Conservation (phyloP, 495 filamentous ascomycete genomes). For the Gamarada debralockiae region DNA sequence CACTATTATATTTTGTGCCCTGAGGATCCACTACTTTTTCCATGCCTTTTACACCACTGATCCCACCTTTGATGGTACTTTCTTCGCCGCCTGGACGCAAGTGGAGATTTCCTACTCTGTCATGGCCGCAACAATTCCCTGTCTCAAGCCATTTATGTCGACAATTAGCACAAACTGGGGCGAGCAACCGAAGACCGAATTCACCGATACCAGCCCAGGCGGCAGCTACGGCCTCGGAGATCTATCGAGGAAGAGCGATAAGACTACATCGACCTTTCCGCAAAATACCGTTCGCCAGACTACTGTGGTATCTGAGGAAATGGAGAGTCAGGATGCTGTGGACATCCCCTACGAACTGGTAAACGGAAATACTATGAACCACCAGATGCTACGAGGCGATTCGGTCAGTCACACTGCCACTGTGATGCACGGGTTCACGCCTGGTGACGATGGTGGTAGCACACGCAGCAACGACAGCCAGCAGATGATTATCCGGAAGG, state of each 20-base stretch:
- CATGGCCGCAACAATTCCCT: slow-evolving; percentile 40
- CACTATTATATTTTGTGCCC: slow-evolving; percentile 4
- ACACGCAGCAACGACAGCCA: background rate
- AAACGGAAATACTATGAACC: slow-evolving; percentile 2
- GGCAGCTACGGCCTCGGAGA: slow-evolving; percentile 2
- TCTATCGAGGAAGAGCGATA: slow-evolving; percentile 3
- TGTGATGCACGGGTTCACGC: background rate
- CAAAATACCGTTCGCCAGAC: background rate
- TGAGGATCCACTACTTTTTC: slow-evolving; percentile 5
- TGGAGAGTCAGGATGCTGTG: background rate
- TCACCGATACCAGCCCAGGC: background rate
- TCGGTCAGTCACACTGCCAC: slow-evolving; percentile 1
- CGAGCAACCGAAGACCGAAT: slow-evolving; percentile 2
- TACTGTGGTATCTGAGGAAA: background rate
- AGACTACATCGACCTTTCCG: background rate
- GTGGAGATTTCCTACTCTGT: slow-evolving; percentile 38
- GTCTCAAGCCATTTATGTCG: slow-evolving; percentile 44
- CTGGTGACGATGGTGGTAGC: background rate
- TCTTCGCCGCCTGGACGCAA: slow-evolving; percentile 30
- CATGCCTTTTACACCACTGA: slow-evolving; percentile 4
- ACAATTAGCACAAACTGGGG: slow-evolving; percentile 21
- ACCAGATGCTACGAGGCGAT: background rate
- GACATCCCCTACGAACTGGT: background rate
- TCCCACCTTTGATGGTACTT: slow-evolving; percentile 2
- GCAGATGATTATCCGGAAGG: slow-evolving; percentile 1